A percentile compares a stretch with the other conserved stretches of the same genome.
Conservation (phyloP, 1,139 yeast genomes). For the Nakaseomyces uthaithaninus region DNA sequence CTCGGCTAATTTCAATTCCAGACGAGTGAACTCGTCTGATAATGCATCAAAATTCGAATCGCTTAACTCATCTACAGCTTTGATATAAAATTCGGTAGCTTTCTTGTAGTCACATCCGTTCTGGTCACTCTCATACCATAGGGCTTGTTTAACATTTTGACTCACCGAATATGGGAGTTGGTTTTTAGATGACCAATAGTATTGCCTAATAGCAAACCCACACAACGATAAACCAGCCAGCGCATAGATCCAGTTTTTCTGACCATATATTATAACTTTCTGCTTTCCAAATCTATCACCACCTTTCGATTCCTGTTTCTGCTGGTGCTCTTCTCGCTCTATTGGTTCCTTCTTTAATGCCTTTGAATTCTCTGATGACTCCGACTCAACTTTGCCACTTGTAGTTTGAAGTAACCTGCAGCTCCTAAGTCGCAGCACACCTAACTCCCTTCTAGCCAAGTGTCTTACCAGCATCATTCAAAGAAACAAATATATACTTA, state of each 20-base stretch:
- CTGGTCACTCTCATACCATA: constrained; percentile 77
- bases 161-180: constrained; percentile 1
- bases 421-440: background rate
- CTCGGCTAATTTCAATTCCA: constrained; percentile 78
- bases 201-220: constrained; percentile 4
- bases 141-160: constrained; percentile 40
- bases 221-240: constrained; percentile 1
- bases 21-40: constrained; percentile 71
- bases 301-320: too few relatives aligned
- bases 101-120: constrained; percentile 50
- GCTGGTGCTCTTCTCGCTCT: too few relatives aligned
- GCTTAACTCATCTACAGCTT: constrained; percentile 41
- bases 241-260: constrained; percentile 3
- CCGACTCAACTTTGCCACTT: too few relatives aligned
- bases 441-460: background rate
- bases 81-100: constrained; percentile 63
- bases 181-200: constrained; percentile 5
- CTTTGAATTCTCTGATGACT: too few relatives aligned
- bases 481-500: too few relatives aligned
- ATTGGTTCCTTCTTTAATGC: too few relatives aligned
- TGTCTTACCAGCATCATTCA: background rate
- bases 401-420: too few relatives aligned
- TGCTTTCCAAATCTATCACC: background rate
- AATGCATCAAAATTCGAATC: constrained; percentile 44
- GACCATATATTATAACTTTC: constrained; percentile 3